These are phyloP conservation scores for Lasiodiplodia citricola DNA, from an alignment of 2,329 filamentous ascomycete genomes.

Conservation along the genomic window DNA sequence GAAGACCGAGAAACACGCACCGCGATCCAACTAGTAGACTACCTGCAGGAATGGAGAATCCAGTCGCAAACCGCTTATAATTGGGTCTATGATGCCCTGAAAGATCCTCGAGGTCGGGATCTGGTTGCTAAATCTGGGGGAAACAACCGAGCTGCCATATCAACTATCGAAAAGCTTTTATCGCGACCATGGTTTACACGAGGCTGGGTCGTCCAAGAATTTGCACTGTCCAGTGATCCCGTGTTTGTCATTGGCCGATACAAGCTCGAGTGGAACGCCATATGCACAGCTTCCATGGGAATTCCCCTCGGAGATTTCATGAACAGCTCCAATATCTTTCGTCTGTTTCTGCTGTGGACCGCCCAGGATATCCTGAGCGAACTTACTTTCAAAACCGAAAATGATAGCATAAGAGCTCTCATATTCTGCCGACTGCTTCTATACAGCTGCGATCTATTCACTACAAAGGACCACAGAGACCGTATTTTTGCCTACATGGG, in stretches of 20 bases:
- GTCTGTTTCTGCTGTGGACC: too few species aligned
- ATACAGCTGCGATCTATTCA: background rate
- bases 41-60: background rate
- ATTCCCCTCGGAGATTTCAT: too few species aligned
- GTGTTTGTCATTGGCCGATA: background rate
- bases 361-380: too few species aligned
- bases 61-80: background rate
- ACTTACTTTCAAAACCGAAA: background rate
- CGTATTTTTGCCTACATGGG: background rate
- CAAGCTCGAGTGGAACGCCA: background rate
- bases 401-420: background rate
- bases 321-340: too few species aligned
- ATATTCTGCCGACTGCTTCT: background rate
- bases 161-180: background rate
- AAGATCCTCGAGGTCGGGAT: background rate
- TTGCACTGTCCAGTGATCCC: background rate
- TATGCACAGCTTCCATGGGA: too few species aligned
- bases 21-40: background rate
- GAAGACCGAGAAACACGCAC: background rate
- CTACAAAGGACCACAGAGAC: background rate
- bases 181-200: background rate
- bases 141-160: background rate
- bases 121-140: background rate
- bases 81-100: background rate
- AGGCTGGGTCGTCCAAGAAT: background rate